Conservation (phyloP, 208 protist genomes). For the Herpetomonas tarakana region DNA sequence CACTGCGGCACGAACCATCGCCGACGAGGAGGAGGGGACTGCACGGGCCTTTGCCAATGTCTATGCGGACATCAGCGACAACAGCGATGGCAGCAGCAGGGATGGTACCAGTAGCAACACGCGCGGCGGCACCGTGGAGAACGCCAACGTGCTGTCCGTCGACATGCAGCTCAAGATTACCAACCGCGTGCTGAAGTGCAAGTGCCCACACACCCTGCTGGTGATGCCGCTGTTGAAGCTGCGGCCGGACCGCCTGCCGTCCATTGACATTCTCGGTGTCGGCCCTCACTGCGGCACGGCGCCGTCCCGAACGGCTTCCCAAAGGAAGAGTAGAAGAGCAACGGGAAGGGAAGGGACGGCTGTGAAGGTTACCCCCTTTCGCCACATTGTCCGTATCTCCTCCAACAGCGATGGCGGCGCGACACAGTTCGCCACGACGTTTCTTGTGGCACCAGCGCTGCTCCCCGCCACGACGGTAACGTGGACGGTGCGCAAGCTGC, state of each 20-base stretch:
- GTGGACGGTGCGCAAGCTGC: constrained; percentile 39
- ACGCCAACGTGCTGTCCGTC: constrained; percentile 4
- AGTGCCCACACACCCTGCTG: constrained; percentile 84
- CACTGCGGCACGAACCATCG: too few relatives aligned
- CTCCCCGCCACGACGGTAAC: constrained; percentile 51
- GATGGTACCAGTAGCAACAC: not conserved
- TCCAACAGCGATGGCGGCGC: not conserved
- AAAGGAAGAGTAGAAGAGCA: not conserved
- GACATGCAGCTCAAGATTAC: constrained; percentile 81
- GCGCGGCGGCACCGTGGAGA: not conserved
- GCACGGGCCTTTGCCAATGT: too few relatives aligned
- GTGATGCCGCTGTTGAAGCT: constrained; percentile 76
- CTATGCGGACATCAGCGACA: not conserved
- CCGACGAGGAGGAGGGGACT: not conserved
- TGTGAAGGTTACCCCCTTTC: constrained; percentile 1
- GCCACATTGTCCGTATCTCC: constrained; percentile 1
- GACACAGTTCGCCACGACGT: constrained; percentile 40
- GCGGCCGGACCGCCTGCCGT: constrained; percentile 47
- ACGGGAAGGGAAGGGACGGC: not conserved
- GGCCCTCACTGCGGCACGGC: constrained; percentile 64
- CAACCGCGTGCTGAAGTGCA: constrained; percentile 82
- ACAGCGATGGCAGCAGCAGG: not conserved
- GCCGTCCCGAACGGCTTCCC: not conserved
- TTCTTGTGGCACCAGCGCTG: constrained; percentile 44
- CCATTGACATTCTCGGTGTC: constrained; percentile 51